phyloP scores from a whole-genome alignment of 1,284 basidiomycete species.

The Vanrija pseudolonga region DNA sequence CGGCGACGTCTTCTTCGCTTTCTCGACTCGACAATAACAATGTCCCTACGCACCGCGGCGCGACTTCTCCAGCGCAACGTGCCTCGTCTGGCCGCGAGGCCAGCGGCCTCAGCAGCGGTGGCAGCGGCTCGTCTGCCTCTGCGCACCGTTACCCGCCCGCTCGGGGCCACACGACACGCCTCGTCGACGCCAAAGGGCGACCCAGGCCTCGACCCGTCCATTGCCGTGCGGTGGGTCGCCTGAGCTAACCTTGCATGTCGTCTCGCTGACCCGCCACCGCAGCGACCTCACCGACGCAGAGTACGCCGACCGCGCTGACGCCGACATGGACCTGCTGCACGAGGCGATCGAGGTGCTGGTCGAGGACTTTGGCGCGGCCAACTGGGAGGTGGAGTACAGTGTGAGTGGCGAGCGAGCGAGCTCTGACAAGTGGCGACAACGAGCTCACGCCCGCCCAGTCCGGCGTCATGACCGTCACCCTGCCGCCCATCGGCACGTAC shows the following conservation, averaged over 20 bases:
- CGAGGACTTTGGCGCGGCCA: slow-evolving; percentile 56
- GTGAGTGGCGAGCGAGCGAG: slow-evolving; percentile 56
- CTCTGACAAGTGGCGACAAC: neutral
- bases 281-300: slow-evolving; percentile 34
- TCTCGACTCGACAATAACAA: no score
- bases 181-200: slow-evolving; percentile 14
- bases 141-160: no score
- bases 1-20: no score
- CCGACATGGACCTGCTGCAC: slow-evolving; percentile 75
- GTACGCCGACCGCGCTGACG: slow-evolving; percentile 76
- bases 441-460: slow-evolving; percentile 52
- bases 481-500: slow-evolving; percentile 87
- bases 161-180: no score
- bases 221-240: slow-evolving; percentile 14
- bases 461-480: slow-evolving; percentile 82
- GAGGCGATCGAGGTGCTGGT: slow-evolving; percentile 74
- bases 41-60: no score
- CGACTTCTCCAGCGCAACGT: no score
- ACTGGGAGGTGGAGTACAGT: slow-evolving; percentile 89
- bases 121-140: no score
- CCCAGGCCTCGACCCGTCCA: slow-evolving; percentile 11
- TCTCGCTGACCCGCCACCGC: neutral
- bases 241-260: neutral
- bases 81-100: no score
- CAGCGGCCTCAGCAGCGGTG: no score